A percentile compares a stretch with the other conserved stretches of the same genome.
Evolutionary conservation across 2,329 filamentous ascomycete species (phyloP).

Genomic region (Diaporthe sp.): DNA sequence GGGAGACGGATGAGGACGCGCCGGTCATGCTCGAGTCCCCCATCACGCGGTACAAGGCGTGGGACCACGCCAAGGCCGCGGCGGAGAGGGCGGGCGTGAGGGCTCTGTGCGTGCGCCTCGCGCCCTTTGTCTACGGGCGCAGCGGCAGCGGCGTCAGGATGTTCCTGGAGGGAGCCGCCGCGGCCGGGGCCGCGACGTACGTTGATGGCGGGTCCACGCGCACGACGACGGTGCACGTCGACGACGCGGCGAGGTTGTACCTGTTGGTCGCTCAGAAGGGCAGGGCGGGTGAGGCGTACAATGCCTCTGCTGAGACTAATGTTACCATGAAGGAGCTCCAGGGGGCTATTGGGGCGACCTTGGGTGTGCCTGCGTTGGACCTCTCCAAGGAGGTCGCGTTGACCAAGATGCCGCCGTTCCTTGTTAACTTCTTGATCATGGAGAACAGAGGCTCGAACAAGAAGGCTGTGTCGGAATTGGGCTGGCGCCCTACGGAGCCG

Average conservation of each 20-base stretch:
- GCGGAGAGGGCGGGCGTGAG: constrained; percentile 49
- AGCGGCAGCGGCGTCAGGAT: constrained; percentile 55
- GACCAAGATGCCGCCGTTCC: constrained; percentile 48
- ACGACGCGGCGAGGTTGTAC: constrained; percentile 40
- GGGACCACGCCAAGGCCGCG: constrained; percentile 50
- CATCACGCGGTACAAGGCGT: constrained; percentile 48
- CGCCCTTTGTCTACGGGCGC: constrained; percentile 60
- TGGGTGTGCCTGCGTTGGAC: constrained; percentile 46
- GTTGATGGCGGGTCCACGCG: constrained; percentile 32
- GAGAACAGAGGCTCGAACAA: constrained; percentile 52
- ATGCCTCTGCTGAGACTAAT: constrained; percentile 28
- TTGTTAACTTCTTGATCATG: constrained; percentile 52
- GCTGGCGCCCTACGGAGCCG: constrained; percentile 53
- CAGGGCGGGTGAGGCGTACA: constrained; percentile 35
- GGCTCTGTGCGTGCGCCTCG: constrained; percentile 55
- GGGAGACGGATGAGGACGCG: constrained; percentile 47
- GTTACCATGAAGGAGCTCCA: constrained; percentile 33
- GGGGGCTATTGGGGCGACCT: constrained; percentile 44
- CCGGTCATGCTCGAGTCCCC: constrained; percentile 35
- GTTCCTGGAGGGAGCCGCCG: constrained; percentile 50
- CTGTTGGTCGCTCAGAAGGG: constrained; percentile 33
- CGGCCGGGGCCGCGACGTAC: background rate
- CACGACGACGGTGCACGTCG: constrained; percentile 41
- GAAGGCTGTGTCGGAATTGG: constrained; percentile 56
- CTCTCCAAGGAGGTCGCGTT: constrained; percentile 48